Percentiles rank a stretch among this genome's conserved stretches.
Evolutionary conservation across 192 early-diverging fungal species (phyloP).

Genomic region (Haplosporangium gracile): DNA sequence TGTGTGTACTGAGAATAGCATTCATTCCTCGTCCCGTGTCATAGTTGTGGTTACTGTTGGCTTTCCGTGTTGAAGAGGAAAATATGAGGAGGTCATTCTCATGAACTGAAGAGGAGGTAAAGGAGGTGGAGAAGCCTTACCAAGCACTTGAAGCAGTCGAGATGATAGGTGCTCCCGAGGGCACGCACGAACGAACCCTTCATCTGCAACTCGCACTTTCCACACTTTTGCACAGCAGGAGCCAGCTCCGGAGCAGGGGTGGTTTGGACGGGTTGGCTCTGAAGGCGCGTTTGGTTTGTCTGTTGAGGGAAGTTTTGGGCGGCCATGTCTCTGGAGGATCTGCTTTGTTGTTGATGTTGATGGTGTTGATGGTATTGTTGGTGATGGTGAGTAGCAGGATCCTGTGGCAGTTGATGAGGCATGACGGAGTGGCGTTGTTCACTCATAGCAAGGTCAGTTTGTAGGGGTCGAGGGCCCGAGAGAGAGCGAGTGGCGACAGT

Average conservation of each 20-base stretch:
- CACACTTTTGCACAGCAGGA: slow-evolving; percentile 64
- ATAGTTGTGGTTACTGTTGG: no score
- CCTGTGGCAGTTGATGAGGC: slow-evolving; percentile 29
- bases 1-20: not conserved
- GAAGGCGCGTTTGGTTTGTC: slow-evolving; percentile 33
- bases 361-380: slow-evolving; percentile 9
- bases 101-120: no score
- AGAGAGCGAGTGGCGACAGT: not conserved
- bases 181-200: slow-evolving; percentile 94
- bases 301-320: slow-evolving; percentile 38
- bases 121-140: slow-evolving; percentile 64
- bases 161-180: slow-evolving; percentile 85
- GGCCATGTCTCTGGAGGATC: slow-evolving; percentile 35
- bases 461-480: not conserved
- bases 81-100: no score
- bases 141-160: slow-evolving; percentile 95
- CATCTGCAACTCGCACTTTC: slow-evolving; percentile 77
- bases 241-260: slow-evolving; percentile 41
- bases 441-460: slow-evolving; percentile 15
- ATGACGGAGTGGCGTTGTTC: slow-evolving; percentile 17
- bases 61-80: no score
- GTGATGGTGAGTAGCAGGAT: not conserved
- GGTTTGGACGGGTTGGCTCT: slow-evolving; percentile 50
- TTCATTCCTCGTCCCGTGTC: not conserved
- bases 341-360: slow-evolving; percentile 3